Evolutionary conservation across 257 asterid genomes (phyloP).

Genomic region (Coffea canephora): DNA sequence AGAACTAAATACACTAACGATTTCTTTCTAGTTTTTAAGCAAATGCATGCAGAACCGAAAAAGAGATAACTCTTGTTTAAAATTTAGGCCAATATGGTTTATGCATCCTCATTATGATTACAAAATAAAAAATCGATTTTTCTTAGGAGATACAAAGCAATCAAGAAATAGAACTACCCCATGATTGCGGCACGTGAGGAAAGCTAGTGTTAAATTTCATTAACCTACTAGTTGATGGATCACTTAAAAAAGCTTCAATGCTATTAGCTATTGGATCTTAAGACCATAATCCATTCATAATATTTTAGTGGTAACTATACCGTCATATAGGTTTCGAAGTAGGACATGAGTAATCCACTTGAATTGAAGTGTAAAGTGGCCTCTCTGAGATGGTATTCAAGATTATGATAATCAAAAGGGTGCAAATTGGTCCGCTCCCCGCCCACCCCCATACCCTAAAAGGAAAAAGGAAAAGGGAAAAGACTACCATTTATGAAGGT

Average conservation of each 20-base stretch:
- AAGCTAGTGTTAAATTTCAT: neutral
- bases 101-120: neutral
- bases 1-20: too few species aligned
- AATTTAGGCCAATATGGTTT: neutral
- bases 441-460: neutral
- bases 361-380: neutral
- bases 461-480: neutral
- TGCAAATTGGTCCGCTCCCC: neutral
- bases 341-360: neutral
- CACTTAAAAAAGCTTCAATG: neutral
- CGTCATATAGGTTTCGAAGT: neutral
- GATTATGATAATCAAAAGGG: neutral
- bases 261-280: neutral
- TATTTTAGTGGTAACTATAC: neutral
- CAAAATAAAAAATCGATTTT: too few species aligned
- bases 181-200: too few species aligned
- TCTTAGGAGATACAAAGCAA: too few species aligned
- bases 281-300: neutral
- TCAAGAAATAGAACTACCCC: too few species aligned
- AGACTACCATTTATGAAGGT: neutral
- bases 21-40: too few species aligned
- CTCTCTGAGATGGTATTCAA: neutral
- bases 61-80: neutral
- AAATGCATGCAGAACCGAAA: neutral
- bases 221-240: neutral